Base-by-base conservation (phyloP, 305 asterid genomes). In the Salvia sclarea region DNA sequence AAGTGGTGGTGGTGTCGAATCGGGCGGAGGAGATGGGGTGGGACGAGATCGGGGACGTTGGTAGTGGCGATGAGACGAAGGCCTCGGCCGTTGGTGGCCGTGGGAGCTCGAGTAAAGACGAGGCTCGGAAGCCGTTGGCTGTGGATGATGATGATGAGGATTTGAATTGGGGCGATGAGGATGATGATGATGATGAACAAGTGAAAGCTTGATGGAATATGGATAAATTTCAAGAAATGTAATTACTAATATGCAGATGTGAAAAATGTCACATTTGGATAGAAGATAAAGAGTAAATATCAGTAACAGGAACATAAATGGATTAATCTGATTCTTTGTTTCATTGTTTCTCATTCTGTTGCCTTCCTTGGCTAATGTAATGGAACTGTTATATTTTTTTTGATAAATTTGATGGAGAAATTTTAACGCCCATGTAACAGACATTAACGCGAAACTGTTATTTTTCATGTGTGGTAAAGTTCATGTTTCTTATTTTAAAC, bases 31-130 rank as follows among this genome's bases (percentile, higher is more conserved):
- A 84, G 40, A 18, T 89, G 70, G 95, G 77, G 31, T 92, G 98
- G 98, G 98, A 85, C 52, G 98, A 92, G 73, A 88, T 92, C 52
- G 96, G 77, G 75, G 89, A 89, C 65, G 70, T 76, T 55, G 94
- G 85, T 35, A 78, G 93, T 66, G 85, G 69, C 21, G 94, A 86
- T 57, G 95, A 89, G 78, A 81, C 73, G 72, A 84, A 74, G 73
- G 12, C 49, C 43, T 25, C 63, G 0, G 68, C 61, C 8, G 20
- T 49, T 56, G 53, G 70, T 68, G 76, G 40, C 55, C 79, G 65
- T 75, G 79, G 75, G 72, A 84, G 79, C 70, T 71, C 74, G 8
- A 75, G 56, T 30, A 66, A 60, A 38, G 79, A 18, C 22, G 82
- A 64, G 8, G 31, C 80, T 70, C 72, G 75, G 69, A 88, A 81